Base-by-base conservation (phyloP, 768 basidiomycete genomes). In the Pleurotus tuoliensis region DNA sequence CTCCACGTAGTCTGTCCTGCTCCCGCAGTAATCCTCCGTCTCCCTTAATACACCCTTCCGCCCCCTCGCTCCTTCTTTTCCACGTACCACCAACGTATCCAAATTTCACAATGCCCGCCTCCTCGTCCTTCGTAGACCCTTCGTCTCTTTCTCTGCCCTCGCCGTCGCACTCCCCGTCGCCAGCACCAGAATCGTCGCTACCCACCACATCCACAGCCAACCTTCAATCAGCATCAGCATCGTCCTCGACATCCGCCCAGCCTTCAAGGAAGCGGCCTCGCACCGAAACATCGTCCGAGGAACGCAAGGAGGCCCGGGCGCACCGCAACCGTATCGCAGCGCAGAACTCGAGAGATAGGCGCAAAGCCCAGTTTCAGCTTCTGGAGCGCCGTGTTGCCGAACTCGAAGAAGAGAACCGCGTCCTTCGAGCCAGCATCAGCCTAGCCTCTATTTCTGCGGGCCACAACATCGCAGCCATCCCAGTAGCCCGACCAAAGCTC, bases 281-380 rank as follows among this genome's bases (percentile, higher is more conserved):
- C 63, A 78, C 86, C 6, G 80, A 81, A 8, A 47, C 78, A 22
- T 75, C 82, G 5, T 75, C 87, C 0, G 91, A 92, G 59, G 90
- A 92, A 65, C 88, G 90, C 70, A 90, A 84, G 63, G 92, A 93
- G 68, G 91, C 90, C 47, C 81, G 94, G 61, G 92, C 90, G 13
- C 91, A 94, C 73, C 86, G 94, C 56, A 96, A 96, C 72, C 83
- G 93, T 50, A 92, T 95, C 69, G 94, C 94, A 1, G 93, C 93
- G 4, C 94, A 96, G 77, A 90, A 94, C 74, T 92, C 90, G 9
- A 86, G 94, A 45, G 94, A 96, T 74, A 82, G 90, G 63, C 82
- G 92, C 56, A 96, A 96, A 71, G 87, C 86, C 13, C 92, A 95
- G 61, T 92, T 88, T 67, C 55, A 74, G 1, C 77, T 75, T 61